Base-by-base conservation (phyloP, 306 rosid genomes). In the Quercus bicolor region DNA sequence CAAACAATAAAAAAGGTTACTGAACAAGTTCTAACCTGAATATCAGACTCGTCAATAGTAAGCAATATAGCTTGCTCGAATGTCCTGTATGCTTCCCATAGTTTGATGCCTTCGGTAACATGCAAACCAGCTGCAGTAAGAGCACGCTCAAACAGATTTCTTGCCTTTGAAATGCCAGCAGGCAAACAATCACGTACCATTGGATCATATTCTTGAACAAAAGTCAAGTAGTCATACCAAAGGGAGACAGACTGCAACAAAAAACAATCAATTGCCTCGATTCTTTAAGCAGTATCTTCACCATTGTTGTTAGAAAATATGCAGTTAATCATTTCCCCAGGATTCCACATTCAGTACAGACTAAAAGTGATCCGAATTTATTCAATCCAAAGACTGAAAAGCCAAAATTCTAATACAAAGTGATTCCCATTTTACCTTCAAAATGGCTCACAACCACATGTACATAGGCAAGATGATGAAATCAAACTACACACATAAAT, bases 71-170 rank as follows among this genome's bases (percentile, higher is more conserved):
- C 86, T 85, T 81, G 92, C 87, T 95, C 98, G 77, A 84, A 95
- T 54, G 85, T 76, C 78, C 94, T 85, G 85, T 88, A 95, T 68
- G 90, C 89, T 78, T 91, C 93, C 99, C 99, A 95, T 83, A 95
- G 79, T 79, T 80, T 86, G 80, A 64, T 82, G 28, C 97, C 99
- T 80, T 95, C 87, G 2, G 89, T 56, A 78, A 95, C 84, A 86
- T 93, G 98, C 93, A 95, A 82, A 77, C 99, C 98, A 68, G 86
- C 87, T 16, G 98, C 96, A 29, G 97, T 87, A 79, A 95, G 94
- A 64, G 98, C 97, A 56, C 79, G 85, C 78, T 95, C 98, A 84
- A 87, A 95, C 29, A 93, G 84, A 79, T 87, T 97, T 83, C 96
- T 89, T 62, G 87, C 88, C 87, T 86, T 93, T 4, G 87, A 84